phyloP scores from a whole-genome alignment of 176 grass and related monocot species.

The Luzula sylvatica region DNA sequence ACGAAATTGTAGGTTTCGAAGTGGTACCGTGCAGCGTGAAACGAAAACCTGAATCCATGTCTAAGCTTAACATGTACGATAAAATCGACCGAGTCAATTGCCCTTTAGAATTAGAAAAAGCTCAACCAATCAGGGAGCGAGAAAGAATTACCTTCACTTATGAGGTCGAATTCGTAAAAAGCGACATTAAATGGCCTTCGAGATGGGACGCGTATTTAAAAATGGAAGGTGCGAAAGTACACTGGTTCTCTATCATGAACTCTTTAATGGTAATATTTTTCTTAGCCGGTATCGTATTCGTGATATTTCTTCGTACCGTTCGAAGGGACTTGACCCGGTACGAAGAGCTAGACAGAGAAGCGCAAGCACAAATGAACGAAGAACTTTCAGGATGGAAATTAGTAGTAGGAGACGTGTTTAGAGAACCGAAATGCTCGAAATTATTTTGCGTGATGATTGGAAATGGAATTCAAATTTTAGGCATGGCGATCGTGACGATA shows the following conservation, averaged over 20 bases:
- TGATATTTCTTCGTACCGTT: slow-evolving; percentile 75
- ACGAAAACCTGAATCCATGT: slow-evolving; percentile 44
- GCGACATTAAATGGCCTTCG: slow-evolving; percentile 81
- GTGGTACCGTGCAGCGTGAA: slow-evolving; percentile 72
- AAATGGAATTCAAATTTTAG: slow-evolving; percentile 74
- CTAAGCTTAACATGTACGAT: slow-evolving; percentile 57
- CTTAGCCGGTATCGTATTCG: slow-evolving; percentile 79
- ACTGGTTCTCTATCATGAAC: slow-evolving; percentile 96
- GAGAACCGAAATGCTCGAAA: slow-evolving; percentile 66
- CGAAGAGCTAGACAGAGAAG: slow-evolving; percentile 71
- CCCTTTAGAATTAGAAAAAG: slow-evolving; percentile 54
- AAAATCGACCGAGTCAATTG: slow-evolving; percentile 51
- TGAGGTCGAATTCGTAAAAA: slow-evolving; percentile 78
- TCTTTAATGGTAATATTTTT: slow-evolving; percentile 85
- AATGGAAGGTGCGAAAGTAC: slow-evolving; percentile 78
- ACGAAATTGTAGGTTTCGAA: slow-evolving; percentile 78
- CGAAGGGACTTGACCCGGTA: slow-evolving; percentile 83
- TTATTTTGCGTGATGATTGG: slow-evolving; percentile 74
- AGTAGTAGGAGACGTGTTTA: slow-evolving; percentile 83
- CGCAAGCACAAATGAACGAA: slow-evolving; percentile 85
- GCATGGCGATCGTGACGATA: slow-evolving; percentile 73
- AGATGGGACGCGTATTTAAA: slow-evolving; percentile 79
- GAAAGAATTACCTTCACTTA: slow-evolving; percentile 73
- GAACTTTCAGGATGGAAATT: slow-evolving; percentile 90
- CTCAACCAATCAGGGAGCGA: slow-evolving; percentile 58